These are phyloP conservation scores for Ilyonectria sp. DNA, from an alignment of 2,329 filamentous ascomycete species.

Conservation along the genomic window DNA sequence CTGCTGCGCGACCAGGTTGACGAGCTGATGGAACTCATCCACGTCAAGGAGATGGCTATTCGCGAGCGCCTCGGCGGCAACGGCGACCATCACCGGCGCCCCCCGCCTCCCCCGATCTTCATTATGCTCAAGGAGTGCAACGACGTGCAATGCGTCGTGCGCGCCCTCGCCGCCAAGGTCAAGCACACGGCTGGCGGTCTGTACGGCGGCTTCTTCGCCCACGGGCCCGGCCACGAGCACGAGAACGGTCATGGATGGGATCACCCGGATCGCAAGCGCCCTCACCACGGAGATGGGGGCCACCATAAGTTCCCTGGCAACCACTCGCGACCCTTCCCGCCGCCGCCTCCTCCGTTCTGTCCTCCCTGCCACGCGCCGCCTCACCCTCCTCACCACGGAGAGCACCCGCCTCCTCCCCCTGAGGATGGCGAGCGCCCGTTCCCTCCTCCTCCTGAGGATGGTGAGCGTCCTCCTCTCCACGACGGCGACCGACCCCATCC, in stretches of 20 bases:
- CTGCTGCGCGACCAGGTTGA: constrained; percentile 58
- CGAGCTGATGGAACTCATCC: constrained; percentile 60
- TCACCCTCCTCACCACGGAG: constrained; percentile 32
- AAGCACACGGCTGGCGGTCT: constrained; percentile 49
- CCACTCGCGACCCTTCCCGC: constrained; percentile 20
- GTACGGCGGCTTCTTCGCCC: constrained; percentile 37
- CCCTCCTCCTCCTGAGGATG: constrained; percentile 18
- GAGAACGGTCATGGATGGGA: neutral
- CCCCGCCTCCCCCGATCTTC: constrained; percentile 40
- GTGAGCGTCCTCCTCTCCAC: constrained; percentile 7
- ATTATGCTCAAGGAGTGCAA: constrained; percentile 38
- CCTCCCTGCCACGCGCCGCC: constrained; percentile 24
- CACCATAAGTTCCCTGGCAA: constrained; percentile 28
- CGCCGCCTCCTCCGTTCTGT: constrained; percentile 21
- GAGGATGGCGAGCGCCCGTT: neutral
- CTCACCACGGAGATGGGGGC: constrained; percentile 11
- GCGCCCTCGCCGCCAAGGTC: constrained; percentile 56
- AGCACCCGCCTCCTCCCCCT: constrained; percentile 19
- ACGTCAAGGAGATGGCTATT: constrained; percentile 59
- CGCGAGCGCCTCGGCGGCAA: constrained; percentile 52
- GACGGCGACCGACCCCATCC: constrained; percentile 22
- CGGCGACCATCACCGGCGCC: constrained; percentile 25
- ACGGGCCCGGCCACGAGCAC: constrained; percentile 21
- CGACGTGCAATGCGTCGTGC: constrained; percentile 57
- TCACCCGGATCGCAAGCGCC: constrained; percentile 14